Base-by-base conservation (phyloP, 306 rosid species). In the Senna tora region DNA sequence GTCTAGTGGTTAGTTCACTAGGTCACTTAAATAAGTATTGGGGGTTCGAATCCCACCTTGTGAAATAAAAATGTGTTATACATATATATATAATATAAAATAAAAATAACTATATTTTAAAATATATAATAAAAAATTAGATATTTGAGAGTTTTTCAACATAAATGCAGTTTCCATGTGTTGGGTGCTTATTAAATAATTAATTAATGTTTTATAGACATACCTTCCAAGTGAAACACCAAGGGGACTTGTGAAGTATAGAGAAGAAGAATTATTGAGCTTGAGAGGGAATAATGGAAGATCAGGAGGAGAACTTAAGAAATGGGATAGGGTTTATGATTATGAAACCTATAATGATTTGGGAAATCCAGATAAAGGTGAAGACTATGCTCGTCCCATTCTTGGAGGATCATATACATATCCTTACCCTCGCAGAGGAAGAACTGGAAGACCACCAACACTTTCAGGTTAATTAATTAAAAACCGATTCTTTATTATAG, bases 361-460 rank as follows among this genome's bases (percentile, higher is more conserved):
- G 69, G 96, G 90, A 0, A 73, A 81, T 4, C 88, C 93, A 0
- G 91, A 85, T 62, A 32, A 43, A 19, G 83, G 84, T 10, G n/a
- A 36, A 30, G 21, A 52, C 1, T 56, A 75, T 50, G 89, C 77
- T 30, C 96, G 96, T 54, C 93, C 86, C 0, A 77, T 83, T 72
- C 93, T 92, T 5, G 97, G 97, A 65, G 97, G 96, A 42, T 79
- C 85, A 17, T 45, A 46, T 38, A 80, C 79, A 33, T 7, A 41
- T 41, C 96, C 97, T 58, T 92, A 92, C 69, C 97, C 97, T 65
- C 86, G 97, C 1, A 79, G 97, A 21, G 96, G 91, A 54, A 85
- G 97, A 85, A 92, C 96, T 0, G 96, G 93, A 17, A 76, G 96
- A 73, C 46, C 77, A 47, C 68, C 86, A 20, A 5, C 90, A 36